Conservation (phyloP, 225 moss, liverwort and hornwort genomes). For the Thuidium tamariscinum region DNA sequence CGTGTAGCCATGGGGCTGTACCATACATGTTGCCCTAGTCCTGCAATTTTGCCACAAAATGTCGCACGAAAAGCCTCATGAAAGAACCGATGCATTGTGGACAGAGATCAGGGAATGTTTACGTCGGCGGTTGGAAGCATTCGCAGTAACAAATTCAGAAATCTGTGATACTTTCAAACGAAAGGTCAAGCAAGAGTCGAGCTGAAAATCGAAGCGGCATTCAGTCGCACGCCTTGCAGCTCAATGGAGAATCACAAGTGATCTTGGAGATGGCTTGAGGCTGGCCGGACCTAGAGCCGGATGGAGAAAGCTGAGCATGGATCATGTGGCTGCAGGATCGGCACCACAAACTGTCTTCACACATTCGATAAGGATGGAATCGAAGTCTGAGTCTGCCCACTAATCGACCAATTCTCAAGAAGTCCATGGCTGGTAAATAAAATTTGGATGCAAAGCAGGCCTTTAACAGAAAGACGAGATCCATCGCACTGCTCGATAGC, state of each 20-base stretch:
- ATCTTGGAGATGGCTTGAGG: not conserved
- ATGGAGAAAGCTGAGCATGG: no score
- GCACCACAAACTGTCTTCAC: not conserved
- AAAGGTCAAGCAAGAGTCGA: not conserved
- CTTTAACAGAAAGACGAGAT: no score
- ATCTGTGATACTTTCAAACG: not conserved
- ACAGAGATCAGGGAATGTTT: not conserved
- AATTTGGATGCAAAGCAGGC: not conserved
- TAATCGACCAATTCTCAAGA: not conserved
- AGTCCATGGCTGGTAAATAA: not conserved
- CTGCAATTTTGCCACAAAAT: not conserved
- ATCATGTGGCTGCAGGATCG: not conserved
- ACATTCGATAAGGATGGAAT: not conserved
- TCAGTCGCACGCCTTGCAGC: no score
- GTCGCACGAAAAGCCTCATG: not conserved
- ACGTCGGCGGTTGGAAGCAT: not conserved
- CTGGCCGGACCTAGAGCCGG: not conserved
- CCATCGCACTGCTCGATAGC: not conserved
- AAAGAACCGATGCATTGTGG: not conserved
- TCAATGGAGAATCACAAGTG: no score
- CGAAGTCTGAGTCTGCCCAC: not conserved
- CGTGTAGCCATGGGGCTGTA: no score
- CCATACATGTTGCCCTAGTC: not conserved
- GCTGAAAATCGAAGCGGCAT: not conserved
- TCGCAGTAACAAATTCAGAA: not conserved